Conservation (phyloP, 148 eudicot genomes). For the Camellia japonica region DNA sequence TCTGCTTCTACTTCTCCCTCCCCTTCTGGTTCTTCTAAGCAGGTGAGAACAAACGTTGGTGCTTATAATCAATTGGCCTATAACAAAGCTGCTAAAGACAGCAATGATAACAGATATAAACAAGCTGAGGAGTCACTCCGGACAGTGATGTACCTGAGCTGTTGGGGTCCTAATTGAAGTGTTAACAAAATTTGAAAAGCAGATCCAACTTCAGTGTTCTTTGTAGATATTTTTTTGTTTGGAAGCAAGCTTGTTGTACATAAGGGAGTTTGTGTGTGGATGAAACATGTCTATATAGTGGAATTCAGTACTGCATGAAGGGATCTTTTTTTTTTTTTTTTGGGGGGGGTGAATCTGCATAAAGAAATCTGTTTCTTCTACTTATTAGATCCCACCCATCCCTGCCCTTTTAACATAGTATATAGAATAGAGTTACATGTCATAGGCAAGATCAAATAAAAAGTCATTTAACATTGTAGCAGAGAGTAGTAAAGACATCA, state of each 20-base stretch:
- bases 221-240: background rate
- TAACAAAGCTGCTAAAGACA: background rate
- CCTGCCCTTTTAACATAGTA: too few relatives aligned
- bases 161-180: conserved; percentile 16
- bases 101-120: too few relatives aligned
- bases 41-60: background rate
- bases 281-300: background rate
- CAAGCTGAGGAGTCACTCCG: conserved; percentile 13
- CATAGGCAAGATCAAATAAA: background rate
- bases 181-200: background rate
- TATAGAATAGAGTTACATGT: background rate
- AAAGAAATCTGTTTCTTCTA: conserved; percentile 2
- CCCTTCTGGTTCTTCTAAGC: conserved; percentile 9
- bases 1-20: background rate
- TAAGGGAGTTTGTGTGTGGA: background rate
- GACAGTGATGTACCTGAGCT: conserved; percentile 15
- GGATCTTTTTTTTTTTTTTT: background rate
- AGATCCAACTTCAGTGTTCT: background rate
- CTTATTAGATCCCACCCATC: background rate
- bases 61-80: conserved; percentile 6
- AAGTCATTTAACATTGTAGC: background rate
- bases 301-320: background rate
- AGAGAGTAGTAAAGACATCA: background rate
- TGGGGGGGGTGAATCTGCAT: background rate
- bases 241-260: background rate